Evolutionary conservation across 257 asterid genomes (phyloP).

Genomic region (Orobanche coerulescens): DNA sequence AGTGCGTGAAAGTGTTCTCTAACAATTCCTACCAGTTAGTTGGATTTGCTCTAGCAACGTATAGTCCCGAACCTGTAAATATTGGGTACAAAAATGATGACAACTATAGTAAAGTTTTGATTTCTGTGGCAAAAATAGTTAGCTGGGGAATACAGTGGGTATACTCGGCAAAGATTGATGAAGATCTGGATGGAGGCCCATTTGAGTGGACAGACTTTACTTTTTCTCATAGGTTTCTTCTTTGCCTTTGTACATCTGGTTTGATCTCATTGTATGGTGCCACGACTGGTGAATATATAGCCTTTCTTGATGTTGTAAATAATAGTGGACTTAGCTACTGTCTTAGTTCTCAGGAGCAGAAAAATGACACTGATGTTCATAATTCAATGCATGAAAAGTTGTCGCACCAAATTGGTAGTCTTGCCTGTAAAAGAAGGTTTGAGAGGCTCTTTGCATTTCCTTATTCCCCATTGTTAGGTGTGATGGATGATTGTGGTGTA

Average conservation of each 20-base stretch:
- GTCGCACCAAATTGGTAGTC: slow-evolving; percentile 23
- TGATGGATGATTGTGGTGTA: slow-evolving; percentile 74
- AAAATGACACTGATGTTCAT: slow-evolving; percentile 21
- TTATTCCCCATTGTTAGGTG: slow-evolving; percentile 58
- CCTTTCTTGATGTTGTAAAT: slow-evolving; percentile 43
- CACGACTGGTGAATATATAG: slow-evolving; percentile 51
- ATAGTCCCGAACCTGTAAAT: slow-evolving; percentile 25
- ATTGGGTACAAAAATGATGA: slow-evolving; percentile 31
- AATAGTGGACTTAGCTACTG: slow-evolving; percentile 28
- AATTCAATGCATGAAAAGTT: slow-evolving; percentile 22
- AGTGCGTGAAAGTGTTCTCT: slow-evolving; percentile 68
- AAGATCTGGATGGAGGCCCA: slow-evolving; percentile 35
- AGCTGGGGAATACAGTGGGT: slow-evolving; percentile 86
- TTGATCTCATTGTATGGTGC: slow-evolving; percentile 53
- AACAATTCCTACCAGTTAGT: slow-evolving; percentile 56
- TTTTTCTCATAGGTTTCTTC: slow-evolving; percentile 60
- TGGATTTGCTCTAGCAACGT: slow-evolving; percentile 56
- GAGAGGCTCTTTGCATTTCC: slow-evolving; percentile 53
- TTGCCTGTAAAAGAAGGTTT: slow-evolving; percentile 47
- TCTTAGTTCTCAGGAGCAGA: slow-evolving; percentile 29
- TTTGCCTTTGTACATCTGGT: slow-evolving; percentile 72
- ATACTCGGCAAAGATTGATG: slow-evolving; percentile 52
- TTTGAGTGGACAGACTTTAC: slow-evolving; percentile 76
- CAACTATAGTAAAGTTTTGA: slow-evolving; percentile 27
- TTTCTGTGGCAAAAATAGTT: slow-evolving; percentile 56